These are phyloP conservation scores for Fusarium sp. DNA, from an alignment of 2,329 filamentous ascomycete species.

Conservation along the genomic window DNA sequence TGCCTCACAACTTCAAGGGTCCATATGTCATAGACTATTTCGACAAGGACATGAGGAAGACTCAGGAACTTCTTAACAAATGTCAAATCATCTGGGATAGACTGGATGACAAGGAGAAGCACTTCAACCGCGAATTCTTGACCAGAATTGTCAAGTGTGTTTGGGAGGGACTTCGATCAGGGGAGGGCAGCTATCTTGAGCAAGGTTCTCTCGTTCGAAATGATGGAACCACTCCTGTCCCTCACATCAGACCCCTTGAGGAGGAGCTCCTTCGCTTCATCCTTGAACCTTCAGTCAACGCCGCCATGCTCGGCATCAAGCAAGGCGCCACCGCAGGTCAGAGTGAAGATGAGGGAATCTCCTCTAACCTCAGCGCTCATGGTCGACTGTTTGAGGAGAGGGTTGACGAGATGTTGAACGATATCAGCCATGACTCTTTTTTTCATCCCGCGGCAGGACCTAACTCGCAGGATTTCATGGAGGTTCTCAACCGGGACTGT, in stretches of 20 bases:
- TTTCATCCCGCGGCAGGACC: conserved; percentile 33
- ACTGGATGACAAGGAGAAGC: conserved; percentile 8
- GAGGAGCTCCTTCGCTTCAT: conserved; percentile 40
- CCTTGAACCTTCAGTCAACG: conserved; percentile 21
- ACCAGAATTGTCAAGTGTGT: conserved; percentile 13
- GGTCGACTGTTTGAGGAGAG: conserved; percentile 37
- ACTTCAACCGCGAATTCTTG: conserved; percentile 31
- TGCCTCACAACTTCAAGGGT: conserved; percentile 42
- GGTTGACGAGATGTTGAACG: conserved; percentile 38
- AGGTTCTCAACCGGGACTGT: conserved; percentile 39
- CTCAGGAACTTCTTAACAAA: conserved; percentile 15
- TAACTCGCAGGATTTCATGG: conserved; percentile 36
- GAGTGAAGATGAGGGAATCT: background rate
- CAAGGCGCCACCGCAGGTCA: conserved; percentile 18
- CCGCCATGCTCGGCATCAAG: conserved; percentile 1
- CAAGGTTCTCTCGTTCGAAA: background rate
- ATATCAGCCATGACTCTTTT: conserved; percentile 21
- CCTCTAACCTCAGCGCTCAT: background rate
- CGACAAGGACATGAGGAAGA: conserved; percentile 41
- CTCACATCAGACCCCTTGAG: conserved; percentile 39
- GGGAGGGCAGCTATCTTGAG: background rate
- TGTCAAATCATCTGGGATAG: conserved; percentile 21
- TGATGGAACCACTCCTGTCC: background rate
- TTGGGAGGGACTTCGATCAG: background rate
- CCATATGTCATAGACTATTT: conserved; percentile 34